A percentile compares a stretch with the other conserved stretches of the same genome.
Conservation (phyloP, 768 basidiomycete genomes). For the Suillus plorans region DNA sequence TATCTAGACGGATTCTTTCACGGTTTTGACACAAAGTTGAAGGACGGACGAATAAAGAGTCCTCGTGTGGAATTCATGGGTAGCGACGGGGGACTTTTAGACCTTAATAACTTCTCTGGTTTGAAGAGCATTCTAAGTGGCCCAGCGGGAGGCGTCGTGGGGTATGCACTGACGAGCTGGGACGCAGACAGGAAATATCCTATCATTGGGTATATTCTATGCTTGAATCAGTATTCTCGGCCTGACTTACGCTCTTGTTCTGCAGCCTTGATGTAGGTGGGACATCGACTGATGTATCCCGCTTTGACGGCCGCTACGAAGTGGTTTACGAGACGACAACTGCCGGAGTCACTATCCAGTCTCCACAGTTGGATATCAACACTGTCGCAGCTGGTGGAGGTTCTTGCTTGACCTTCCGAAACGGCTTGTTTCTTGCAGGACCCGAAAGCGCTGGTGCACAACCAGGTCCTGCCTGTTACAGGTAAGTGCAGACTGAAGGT, state of each 20-base stretch:
- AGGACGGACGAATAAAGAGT: slow-evolving; percentile 54
- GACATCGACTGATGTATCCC: slow-evolving; percentile 93
- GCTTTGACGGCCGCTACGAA: slow-evolving; percentile 89
- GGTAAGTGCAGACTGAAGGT: slow-evolving; percentile 42
- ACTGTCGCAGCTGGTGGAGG: slow-evolving; percentile 96
- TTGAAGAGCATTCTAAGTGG: slow-evolving; percentile 91
- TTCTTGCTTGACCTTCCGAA: slow-evolving; percentile 82
- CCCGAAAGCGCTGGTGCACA: slow-evolving; percentile 93
- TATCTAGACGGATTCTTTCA: slow-evolving; percentile 92
- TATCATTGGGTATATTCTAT: slow-evolving; percentile 71
- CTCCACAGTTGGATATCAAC: slow-evolving; percentile 93
- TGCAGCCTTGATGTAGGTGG: slow-evolving; percentile 87
- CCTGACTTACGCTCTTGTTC: not conserved
- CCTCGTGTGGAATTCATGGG: slow-evolving; percentile 95
- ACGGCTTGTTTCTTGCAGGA: slow-evolving; percentile 88
- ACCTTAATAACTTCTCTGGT: slow-evolving; percentile 83
- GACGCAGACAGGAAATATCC: slow-evolving; percentile 67
- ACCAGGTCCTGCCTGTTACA: slow-evolving; percentile 90
- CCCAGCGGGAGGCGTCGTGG: slow-evolving; percentile 95
- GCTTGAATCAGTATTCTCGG: not conserved
- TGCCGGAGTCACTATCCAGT: slow-evolving; percentile 89
- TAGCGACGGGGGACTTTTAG: slow-evolving; percentile 84
- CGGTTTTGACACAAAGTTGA: slow-evolving; percentile 79
- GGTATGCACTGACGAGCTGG: slow-evolving; percentile 89
- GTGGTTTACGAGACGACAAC: slow-evolving; percentile 95